Conservation (phyloP, 768 basidiomycete genomes). For the Kwoniella pini region DNA sequence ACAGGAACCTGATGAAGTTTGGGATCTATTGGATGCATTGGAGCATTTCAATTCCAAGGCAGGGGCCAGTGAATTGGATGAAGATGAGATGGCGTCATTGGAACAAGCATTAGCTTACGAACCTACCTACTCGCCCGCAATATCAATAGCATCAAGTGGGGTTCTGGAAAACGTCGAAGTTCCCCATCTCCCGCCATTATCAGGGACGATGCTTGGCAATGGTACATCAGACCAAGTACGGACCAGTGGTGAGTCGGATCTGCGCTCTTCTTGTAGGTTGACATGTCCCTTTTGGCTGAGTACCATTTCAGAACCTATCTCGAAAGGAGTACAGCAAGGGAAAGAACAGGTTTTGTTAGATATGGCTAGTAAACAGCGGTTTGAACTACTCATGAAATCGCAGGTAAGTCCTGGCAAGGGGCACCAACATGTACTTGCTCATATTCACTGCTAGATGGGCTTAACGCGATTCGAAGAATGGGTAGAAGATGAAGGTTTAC, state of each 20-base stretch:
- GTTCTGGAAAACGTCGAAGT: background rate
- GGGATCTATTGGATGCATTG: slow-evolving; percentile 15
- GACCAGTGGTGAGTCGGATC: slow-evolving; percentile 27
- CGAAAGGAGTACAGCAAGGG: background rate
- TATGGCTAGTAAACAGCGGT: slow-evolving; percentile 15
- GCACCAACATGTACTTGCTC: background rate
- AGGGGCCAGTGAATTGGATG: background rate
- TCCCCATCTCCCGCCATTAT: slow-evolving; percentile 13
- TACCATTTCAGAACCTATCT: slow-evolving; percentile 15
- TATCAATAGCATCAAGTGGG: background rate
- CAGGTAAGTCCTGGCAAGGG: slow-evolving; percentile 3
- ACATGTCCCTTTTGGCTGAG: background rate
- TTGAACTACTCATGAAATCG: slow-evolving; percentile 16
- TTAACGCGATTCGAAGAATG: slow-evolving; percentile 25
- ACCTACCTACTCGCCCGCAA: background rate
- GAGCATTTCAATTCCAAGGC: background rate
- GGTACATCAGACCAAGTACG: background rate
- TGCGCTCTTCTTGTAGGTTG: too few relatives aligned
- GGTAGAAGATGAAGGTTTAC: slow-evolving; percentile 25
- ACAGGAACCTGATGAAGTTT: slow-evolving; percentile 8
- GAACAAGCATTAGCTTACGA: slow-evolving; percentile 11
- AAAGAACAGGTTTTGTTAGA: slow-evolving; percentile 12
- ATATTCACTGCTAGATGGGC: slow-evolving; percentile 19
- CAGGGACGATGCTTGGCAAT: background rate
- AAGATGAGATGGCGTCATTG: slow-evolving; percentile 14